phyloP scores from a whole-genome alignment of 371 early-diverging fungal species.

The Phascolomyces articulosus region DNA sequence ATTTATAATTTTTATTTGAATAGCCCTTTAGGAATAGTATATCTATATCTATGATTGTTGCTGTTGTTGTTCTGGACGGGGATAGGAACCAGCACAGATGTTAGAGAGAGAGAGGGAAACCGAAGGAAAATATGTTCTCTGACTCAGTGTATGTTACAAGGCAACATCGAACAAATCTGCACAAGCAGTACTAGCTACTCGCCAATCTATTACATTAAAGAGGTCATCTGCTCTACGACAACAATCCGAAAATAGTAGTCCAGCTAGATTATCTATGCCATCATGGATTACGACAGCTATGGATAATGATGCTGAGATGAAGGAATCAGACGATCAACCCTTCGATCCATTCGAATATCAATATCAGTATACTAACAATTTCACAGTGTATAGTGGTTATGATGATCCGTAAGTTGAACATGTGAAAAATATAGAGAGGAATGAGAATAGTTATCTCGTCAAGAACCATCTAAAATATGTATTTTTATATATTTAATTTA shows the following conservation, averaged over 20 bases:
- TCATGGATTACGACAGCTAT: slow-evolving; percentile 50
- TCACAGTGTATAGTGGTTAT: slow-evolving; percentile 48
- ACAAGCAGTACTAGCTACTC: slow-evolving; percentile 45
- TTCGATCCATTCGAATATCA: slow-evolving; percentile 59
- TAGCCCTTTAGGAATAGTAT: no score
- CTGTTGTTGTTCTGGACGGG: no score
- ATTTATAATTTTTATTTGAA: no score
- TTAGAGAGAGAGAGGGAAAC: no score
- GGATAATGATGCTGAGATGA: slow-evolving; percentile 44
- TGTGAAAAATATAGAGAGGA: no score
- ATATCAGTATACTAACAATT: slow-evolving; percentile 51
- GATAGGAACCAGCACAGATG: no score
- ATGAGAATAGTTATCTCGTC: no score
- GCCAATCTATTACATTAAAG: slow-evolving; percentile 44
- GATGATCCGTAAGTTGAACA: slow-evolving; percentile 60
- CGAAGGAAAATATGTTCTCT: neutral
- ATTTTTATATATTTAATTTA: slow-evolving; percentile 10
- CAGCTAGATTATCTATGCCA: slow-evolving; percentile 33
- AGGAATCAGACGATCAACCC: slow-evolving; percentile 41
- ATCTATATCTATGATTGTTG: no score
- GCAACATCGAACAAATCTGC: slow-evolving; percentile 56
- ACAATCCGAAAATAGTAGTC: slow-evolving; percentile 17
- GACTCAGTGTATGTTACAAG: slow-evolving; percentile 13
- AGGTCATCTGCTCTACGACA: slow-evolving; percentile 45
- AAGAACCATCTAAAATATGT: no score